Conservation (phyloP, 179 eudicot genomes). For the Heliamphora pulchella region DNA sequence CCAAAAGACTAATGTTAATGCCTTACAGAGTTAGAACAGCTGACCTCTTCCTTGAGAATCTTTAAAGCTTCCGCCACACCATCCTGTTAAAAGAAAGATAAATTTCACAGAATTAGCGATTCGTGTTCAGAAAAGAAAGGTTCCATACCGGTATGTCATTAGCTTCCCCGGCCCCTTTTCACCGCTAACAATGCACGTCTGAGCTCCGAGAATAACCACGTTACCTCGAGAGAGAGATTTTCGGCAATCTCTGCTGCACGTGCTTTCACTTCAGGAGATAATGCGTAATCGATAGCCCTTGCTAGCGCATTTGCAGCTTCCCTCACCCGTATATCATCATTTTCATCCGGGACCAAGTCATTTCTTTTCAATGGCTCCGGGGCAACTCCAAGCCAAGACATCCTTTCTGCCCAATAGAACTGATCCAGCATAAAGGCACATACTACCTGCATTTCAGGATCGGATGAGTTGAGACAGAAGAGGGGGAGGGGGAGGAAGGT, state of each 20-base stretch:
- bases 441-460: constrained; percentile 35
- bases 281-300: constrained; percentile 48
- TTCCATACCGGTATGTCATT: background rate
- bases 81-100: constrained; percentile 33
- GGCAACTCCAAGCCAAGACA: constrained; percentile 95
- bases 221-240: constrained; percentile 57
- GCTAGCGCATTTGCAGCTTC: constrained; percentile 52
- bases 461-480: background rate
- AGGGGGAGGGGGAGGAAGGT: background rate
- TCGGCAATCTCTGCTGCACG: constrained; percentile 52
- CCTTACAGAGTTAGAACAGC: constrained; percentile 9
- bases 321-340: constrained; percentile 36
- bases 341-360: constrained; percentile 52
- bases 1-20: background rate
- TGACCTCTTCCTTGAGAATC: constrained; percentile 40
- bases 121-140: background rate
- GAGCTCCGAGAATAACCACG: background rate
- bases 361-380: constrained; percentile 60
- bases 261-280: constrained; percentile 48
- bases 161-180: background rate
- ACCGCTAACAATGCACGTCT: background rate
- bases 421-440: constrained; percentile 94
- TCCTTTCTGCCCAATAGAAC: constrained; percentile 97
- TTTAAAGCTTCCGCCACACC: constrained; percentile 64
- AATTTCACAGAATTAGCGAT: constrained; percentile 8